These are phyloP conservation scores for Lentinula guzmanii DNA, from an alignment of 768 basidiomycete species.

Conservation along the genomic window DNA sequence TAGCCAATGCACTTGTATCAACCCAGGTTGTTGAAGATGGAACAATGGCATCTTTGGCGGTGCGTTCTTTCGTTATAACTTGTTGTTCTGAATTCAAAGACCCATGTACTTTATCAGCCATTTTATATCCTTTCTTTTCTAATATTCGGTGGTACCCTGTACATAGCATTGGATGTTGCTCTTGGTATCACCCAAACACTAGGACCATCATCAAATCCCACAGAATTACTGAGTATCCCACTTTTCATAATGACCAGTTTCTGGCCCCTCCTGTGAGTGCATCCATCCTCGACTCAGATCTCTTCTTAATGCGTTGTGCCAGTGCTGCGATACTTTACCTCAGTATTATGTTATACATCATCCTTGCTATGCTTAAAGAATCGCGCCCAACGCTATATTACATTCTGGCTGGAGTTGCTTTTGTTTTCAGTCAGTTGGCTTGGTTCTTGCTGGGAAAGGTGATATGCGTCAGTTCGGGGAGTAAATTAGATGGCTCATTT, in stretches of 20 bases:
- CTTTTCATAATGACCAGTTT: slow-evolving; percentile 78
- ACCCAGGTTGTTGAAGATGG: slow-evolving; percentile 95
- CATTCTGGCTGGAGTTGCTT: slow-evolving; percentile 62
- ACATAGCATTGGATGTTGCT: slow-evolving; percentile 80
- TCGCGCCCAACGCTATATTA: slow-evolving; percentile 76
- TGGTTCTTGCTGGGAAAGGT: slow-evolving; percentile 77
- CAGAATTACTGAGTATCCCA: slow-evolving; percentile 55
- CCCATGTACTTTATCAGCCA: neutral
- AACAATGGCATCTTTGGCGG: slow-evolving; percentile 60
- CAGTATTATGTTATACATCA: slow-evolving; percentile 73
- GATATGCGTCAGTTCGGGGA: slow-evolving; percentile 59
- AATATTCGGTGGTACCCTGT: slow-evolving; percentile 68
- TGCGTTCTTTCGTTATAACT: slow-evolving; percentile 25
- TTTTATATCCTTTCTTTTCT: slow-evolving; percentile 22
- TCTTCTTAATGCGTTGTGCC: neutral
- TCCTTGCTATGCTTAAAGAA: slow-evolving; percentile 72
- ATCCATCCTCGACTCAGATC: neutral
- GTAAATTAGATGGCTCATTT: slow-evolving; percentile 82
- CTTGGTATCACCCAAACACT: slow-evolving; percentile 57
- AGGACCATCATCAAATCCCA: slow-evolving; percentile 52
- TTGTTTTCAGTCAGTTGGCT: slow-evolving; percentile 74
- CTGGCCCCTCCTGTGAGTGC: slow-evolving; percentile 70
- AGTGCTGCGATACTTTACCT: slow-evolving; percentile 70
- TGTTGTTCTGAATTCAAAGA: neutral
- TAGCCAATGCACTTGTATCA: slow-evolving; percentile 72